Evolutionary conservation across 2,329 filamentous ascomycete genomes (phyloP), one percentile per base, ranked within the genome.

Genomic region (Coniochaeta ligniaria): DNA sequence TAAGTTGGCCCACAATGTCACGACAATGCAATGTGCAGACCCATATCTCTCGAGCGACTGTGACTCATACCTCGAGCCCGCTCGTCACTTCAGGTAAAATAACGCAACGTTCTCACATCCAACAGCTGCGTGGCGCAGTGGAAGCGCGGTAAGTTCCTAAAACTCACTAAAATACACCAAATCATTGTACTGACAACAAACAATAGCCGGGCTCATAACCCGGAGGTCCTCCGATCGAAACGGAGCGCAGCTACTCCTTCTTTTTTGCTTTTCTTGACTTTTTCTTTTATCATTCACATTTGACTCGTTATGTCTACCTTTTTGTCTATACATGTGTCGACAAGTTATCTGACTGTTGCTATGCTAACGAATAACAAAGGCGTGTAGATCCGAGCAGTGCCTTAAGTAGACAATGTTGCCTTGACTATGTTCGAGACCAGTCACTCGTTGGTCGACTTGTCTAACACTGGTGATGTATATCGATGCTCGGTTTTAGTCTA

Each of bases 191-290:
- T 52, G 47, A 52, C 47, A 52, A 52, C 47, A 31, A 52, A 28
- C 22, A 52, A 52, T 52, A 52, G 47, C 47, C 47, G 47, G 47
- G 47, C 47, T 52, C 47, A 52, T 52, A 52, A 52, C 47, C 47
- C 47, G 47, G 47, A 52, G 47, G 47, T 52, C 47, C 47, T 52
- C 47, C 47, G 47, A 52, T 52, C 47, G 47, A 52, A 52, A 52
- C 47, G 47, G 47, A 52, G 47, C 47, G 47, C 47, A 52, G 47
- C 47, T 52, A 52, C 47, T 52, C 47, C 47, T 52, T 52, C 17
- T 31, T 52, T 52, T 52, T 26, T 17, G 14, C 22, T 17, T 31
- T 52, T 52, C 17, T 52, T 12, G 11, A 6, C 22, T 52, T 52
- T 28, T 6, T 11, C 14, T 47, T 47, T 12, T 47, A 14, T 11